Evolutionary conservation across 148 eudicot genomes (phyloP).

Genomic region (Chenopodium album): DNA sequence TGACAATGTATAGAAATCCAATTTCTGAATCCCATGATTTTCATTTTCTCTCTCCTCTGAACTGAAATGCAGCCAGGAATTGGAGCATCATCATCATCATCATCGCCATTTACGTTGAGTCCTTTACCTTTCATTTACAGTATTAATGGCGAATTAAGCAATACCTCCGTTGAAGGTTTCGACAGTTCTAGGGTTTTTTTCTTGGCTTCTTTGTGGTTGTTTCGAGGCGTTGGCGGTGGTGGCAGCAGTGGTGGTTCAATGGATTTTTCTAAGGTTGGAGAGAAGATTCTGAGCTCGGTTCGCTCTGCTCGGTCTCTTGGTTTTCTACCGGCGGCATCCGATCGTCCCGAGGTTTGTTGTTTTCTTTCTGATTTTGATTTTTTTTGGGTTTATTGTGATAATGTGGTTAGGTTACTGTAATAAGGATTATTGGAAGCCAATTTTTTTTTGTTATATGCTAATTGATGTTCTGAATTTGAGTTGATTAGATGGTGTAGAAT

Average conservation of each 20-base stretch:
- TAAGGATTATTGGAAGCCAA: background rate
- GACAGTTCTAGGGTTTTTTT: slow-evolving; percentile 68
- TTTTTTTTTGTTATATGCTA: background rate
- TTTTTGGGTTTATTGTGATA: background rate
- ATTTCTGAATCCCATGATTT: slow-evolving; percentile 14
- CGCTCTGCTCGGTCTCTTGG: slow-evolving; percentile 86
- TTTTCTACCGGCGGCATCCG: slow-evolving; percentile 67
- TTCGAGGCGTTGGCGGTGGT: slow-evolving; percentile 38
- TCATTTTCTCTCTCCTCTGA: background rate
- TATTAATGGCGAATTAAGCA: slow-evolving; percentile 49
- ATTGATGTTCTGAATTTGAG: slow-evolving; percentile 2
- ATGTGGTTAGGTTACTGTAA: slow-evolving; percentile 4
- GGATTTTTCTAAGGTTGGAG: slow-evolving; percentile 92
- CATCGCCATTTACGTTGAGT: slow-evolving; percentile 41
- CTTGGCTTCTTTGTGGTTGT: slow-evolving; percentile 64
- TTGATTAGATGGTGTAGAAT: background rate
- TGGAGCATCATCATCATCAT: slow-evolving; percentile 22
- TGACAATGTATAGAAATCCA: slow-evolving; percentile 16
- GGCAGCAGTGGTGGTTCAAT: slow-evolving; percentile 46
- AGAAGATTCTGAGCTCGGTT: slow-evolving; percentile 80
- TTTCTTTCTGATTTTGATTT: background rate
- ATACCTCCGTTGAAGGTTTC: slow-evolving; percentile 41
- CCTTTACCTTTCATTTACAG: slow-evolving; percentile 48
- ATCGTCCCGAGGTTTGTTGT: slow-evolving; percentile 83
- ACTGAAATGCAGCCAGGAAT: slow-evolving; percentile 65